Evolutionary conservation across 139 green algal species (phyloP).

Genomic region (Tetraselmis striata): DNA sequence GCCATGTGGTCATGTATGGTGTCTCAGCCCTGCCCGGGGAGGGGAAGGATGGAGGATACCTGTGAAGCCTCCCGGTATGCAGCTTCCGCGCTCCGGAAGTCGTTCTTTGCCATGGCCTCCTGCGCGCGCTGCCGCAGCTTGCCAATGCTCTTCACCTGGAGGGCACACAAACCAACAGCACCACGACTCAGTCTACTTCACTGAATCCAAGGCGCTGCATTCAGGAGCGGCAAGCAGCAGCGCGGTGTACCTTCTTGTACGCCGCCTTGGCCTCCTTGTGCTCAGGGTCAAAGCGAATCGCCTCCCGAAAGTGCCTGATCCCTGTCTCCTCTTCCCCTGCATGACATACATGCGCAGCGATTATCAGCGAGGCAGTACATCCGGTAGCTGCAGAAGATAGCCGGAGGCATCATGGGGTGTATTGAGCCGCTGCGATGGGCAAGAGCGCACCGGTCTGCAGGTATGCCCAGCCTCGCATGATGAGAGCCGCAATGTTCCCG

Average conservation of each 20-base stretch:
- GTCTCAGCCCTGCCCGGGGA: too few relatives aligned
- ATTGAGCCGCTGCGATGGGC: too few relatives aligned
- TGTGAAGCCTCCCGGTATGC: neutral
- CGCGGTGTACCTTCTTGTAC: neutral
- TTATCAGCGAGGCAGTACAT: too few relatives aligned
- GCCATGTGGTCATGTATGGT: too few relatives aligned
- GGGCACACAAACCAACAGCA: neutral
- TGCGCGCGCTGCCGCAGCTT: neutral
- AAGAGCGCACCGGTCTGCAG: neutral
- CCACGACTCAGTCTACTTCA: too few relatives aligned
- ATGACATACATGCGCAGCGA: too few relatives aligned
- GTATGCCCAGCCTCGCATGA: neutral
- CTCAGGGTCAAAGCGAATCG: neutral
- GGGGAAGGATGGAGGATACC: too few relatives aligned
- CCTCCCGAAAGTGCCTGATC: neutral
- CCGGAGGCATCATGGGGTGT: too few relatives aligned
- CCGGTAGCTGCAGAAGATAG: too few relatives aligned
- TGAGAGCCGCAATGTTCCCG: neutral
- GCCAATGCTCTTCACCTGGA: neutral
- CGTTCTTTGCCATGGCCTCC: neutral
- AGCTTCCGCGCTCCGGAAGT: neutral
- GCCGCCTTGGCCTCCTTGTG: neutral
- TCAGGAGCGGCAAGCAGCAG: too few relatives aligned
- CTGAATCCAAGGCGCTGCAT: too few relatives aligned
- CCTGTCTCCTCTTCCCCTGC: neutral